Conservation (phyloP, 768 basidiomycete species). For the Xerocomellus intermedius region DNA sequence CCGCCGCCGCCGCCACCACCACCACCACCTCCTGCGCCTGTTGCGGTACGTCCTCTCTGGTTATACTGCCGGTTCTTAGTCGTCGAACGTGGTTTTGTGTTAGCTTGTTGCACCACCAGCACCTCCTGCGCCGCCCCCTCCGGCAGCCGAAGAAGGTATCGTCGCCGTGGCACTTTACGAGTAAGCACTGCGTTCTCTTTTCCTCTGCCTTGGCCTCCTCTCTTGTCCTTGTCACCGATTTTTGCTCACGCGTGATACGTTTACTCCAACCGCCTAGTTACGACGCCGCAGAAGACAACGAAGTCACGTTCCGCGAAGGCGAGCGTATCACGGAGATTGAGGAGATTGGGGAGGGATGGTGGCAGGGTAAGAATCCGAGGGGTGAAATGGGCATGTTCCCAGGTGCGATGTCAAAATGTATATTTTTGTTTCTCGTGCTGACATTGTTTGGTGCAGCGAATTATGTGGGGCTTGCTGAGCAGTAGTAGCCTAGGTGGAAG, state of each 20-base stretch:
- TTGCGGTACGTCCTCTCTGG: constrained; percentile 34
- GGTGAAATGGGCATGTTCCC: constrained; percentile 74
- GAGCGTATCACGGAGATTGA: constrained; percentile 79
- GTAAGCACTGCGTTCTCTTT: constrained; percentile 39
- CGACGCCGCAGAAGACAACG: constrained; percentile 89
- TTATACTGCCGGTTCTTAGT: no score
- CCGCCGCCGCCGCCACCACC: constrained; percentile 63
- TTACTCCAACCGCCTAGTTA: constrained; percentile 48
- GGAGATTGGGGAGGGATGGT: constrained; percentile 86
- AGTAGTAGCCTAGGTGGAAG: background rate
- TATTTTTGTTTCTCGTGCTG: background rate
- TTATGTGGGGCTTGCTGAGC: constrained; percentile 18
- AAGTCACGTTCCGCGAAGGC: constrained; percentile 81
- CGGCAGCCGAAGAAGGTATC: constrained; percentile 56
- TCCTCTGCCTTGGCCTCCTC: no score
- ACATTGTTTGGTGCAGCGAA: constrained; percentile 9
- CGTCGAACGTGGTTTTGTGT: background rate
- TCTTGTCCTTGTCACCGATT: background rate
- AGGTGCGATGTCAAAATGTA: constrained; percentile 38
- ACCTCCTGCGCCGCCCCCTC: constrained; percentile 45
- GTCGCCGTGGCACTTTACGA: constrained; percentile 68
- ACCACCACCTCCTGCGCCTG: constrained; percentile 38
- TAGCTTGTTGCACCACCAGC: constrained; percentile 34
- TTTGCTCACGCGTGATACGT: background rate
- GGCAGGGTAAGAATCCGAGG: constrained; percentile 61